Conservation (phyloP, 176 grass and related monocot species). For the Oryza glumipatula region DNA sequence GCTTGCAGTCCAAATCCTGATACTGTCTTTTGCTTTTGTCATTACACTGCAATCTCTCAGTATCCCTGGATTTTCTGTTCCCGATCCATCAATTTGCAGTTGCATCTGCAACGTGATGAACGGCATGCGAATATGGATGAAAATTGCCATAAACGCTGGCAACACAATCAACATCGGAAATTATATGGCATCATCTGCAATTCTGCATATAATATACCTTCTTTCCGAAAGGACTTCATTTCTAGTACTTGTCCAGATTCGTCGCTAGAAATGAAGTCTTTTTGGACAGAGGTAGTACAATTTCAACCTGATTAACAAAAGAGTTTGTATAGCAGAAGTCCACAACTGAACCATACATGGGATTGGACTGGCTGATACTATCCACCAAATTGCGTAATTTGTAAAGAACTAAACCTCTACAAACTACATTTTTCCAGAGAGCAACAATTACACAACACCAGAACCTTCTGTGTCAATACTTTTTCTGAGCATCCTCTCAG, state of each 20-base stretch:
- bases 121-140: neutral
- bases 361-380: neutral
- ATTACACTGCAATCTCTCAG: neutral
- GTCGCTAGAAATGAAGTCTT: too few species aligned
- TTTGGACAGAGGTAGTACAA: neutral
- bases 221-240: too few species aligned
- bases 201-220: neutral
- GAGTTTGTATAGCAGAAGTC: neutral
- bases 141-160: neutral
- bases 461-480: neutral
- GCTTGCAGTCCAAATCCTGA: neutral
- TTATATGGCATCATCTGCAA: neutral
- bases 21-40: neutral
- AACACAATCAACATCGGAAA: neutral
- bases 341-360: constrained; percentile 8
- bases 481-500: neutral
- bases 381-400: neutral
- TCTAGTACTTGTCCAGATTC: too few species aligned
- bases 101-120: neutral
- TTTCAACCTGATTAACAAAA: neutral
- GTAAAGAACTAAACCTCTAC: constrained; percentile 9
- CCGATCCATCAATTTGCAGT: neutral
- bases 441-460: constrained; percentile 5
- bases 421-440: neutral
- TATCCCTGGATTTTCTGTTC: neutral